These are phyloP conservation scores for Bipolaris gigantea DNA, from an alignment of 2,329 filamentous ascomycete species.

Conservation along the genomic window DNA sequence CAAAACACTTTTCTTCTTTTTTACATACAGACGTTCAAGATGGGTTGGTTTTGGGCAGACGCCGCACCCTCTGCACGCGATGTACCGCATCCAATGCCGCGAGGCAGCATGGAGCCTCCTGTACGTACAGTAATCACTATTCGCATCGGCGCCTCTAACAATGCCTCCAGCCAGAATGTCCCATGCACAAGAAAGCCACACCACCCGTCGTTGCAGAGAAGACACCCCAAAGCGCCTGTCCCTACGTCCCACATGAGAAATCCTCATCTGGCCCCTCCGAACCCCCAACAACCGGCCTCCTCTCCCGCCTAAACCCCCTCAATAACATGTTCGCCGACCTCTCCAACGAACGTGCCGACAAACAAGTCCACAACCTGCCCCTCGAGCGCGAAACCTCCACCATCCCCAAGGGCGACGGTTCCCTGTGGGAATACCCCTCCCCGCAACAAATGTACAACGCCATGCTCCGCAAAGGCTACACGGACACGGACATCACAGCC, in stretches of 20 bases:
- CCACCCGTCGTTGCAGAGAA: slow-evolving; percentile 36
- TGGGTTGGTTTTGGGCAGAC: slow-evolving; percentile 76
- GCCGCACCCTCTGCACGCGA: slow-evolving; percentile 45
- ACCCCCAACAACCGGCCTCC: slow-evolving; percentile 52
- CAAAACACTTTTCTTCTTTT: slow-evolving; percentile 2
- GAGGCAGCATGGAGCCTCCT: slow-evolving; percentile 56
- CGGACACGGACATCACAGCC: slow-evolving; percentile 87
- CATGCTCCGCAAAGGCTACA: slow-evolving; percentile 91
- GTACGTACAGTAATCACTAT: slow-evolving; percentile 44
- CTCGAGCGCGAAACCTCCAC: slow-evolving; percentile 81
- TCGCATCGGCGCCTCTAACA: slow-evolving; percentile 27
- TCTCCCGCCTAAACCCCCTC: slow-evolving; percentile 72
- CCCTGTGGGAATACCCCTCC: slow-evolving; percentile 96
- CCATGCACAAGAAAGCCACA: slow-evolving; percentile 62
- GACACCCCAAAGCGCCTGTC: slow-evolving; percentile 53
- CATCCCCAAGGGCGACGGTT: slow-evolving; percentile 79
- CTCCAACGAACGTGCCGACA: slow-evolving; percentile 73
- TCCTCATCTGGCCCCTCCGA: slow-evolving; percentile 34
- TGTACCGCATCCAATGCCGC: slow-evolving; percentile 54
- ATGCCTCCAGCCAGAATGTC: slow-evolving; percentile 62
- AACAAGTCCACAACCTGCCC: slow-evolving; percentile 74
- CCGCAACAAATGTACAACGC: slow-evolving; percentile 99
- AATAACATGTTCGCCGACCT: slow-evolving; percentile 95
- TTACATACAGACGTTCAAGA: slow-evolving; percentile 37
- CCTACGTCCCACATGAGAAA: slow-evolving; percentile 48